Evolutionary conservation across 192 early-diverging fungal species (phyloP), one percentile per base, ranked within the genome.

Genomic region (Podila horticola): DNA sequence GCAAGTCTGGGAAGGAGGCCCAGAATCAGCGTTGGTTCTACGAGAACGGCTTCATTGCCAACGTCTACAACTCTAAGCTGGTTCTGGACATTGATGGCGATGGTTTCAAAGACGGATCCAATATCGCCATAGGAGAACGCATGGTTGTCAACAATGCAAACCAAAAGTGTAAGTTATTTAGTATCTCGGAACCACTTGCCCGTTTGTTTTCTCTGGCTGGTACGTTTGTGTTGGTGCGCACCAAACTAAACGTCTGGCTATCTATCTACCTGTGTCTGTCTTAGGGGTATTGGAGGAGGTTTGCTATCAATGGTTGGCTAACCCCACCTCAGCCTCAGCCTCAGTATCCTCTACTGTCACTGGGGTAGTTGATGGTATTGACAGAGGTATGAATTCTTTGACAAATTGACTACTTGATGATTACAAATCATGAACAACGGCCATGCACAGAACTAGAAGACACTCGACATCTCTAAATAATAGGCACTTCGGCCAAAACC

Each of bases 21-120:
- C 65, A 65, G 26, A 79, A 79, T 66, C 76, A 79, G 62, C 76
- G 72, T 66, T 79, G 76, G 76, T 79, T 79, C 48, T 72, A 68
- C 29, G 70, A 79, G 57, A 68, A 72, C 30, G 76, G 76, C 45
- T 79, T 79, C 66, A 79, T 79, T 48, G 76, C 76, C 70, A 79
- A 79, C 31, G 76, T 79, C 52, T 79, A 79, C 70, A 79, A 79
- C 48, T 79, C 76, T 4, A 64, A 70, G 22, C 70, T 72, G n/a
- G 76, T 79, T 36, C 36, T 79, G 65, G 76, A 79, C 50, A 79
- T 79, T 58, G 76, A 79, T 48, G 76, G 76, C 26, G 76, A 79
- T 57, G 76, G 76, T 26, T 64, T 70, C 24, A 79, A 79, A 50
- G 76, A 79, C 61, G 76, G 76, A 31, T 70, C 76, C 65, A 79